Evolutionary conservation across 768 basidiomycete genomes (phyloP), one percentile per base, ranked within the genome.

Genomic region (Boletellus emodensis): DNA sequence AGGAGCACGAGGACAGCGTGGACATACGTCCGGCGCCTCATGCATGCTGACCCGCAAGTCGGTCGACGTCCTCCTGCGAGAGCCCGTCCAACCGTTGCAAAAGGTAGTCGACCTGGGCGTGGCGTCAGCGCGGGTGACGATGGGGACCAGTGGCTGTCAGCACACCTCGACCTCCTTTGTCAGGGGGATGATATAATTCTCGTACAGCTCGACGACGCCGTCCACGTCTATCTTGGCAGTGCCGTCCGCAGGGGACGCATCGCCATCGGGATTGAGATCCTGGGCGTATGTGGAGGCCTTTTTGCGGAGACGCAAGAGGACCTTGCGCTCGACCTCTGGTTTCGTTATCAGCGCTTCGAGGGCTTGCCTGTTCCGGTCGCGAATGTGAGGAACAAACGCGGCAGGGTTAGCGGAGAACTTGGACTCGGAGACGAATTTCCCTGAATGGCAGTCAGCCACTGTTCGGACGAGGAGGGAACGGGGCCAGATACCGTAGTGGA

Each of bases 401-500:
- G 85, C 75, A 17, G 96, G 95, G 53, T 90, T 75, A 28, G 82
- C 79, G n/a, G 78, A 66, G 74, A 99, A 99, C 67, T 99, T 99
- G 24, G 90, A 90, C 71, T 99, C 96, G 5, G 94, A 93, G 6
- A 99, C 96, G 66, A 99, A 99, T 77, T 97, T 98, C 50, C 96
- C 95, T 99, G 63, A 9, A 55, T 9, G 34, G 33, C 28, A 11
- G 1, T 30, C 45, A 59, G 55, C 18, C 39, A 17, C 44, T 26
- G 24, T 39, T 18, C 15, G 33, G 42, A 43, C n/a, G 44, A 13
- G 14, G 28, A 50, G 4, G 20, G 18, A 7, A 40, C 3, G 33
- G 42, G 79, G 32, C n/a, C n/a, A 39, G 80, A 46, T 57, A 94
- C 96, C 96, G 62, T 95, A 99, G 70, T 99, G 96, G 32, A 99